Evolutionary conservation across 352 stramenopile species (phyloP), one percentile per base, ranked within the genome.

Genomic region (Globisporangium rhizosaccharum): DNA sequence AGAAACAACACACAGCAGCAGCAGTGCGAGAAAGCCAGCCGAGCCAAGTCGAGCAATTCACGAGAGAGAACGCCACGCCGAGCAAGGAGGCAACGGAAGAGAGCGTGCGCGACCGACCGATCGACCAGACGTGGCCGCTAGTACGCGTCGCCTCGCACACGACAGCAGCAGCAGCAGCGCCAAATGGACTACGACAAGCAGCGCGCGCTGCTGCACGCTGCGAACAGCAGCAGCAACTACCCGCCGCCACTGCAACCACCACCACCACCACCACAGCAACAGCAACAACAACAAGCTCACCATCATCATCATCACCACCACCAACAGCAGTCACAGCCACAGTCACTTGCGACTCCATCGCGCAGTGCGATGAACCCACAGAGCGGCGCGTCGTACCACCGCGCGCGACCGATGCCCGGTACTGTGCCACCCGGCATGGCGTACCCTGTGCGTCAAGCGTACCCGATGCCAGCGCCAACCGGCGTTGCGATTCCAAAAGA

Each of bases 151-250:
- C 36, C 33, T 18, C 1, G 11, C 25, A 15, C 47, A 23, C 47
- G 23, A n/a, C 37, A 25, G 33, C 18, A 14, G 25, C 14, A 7
- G 20, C 20, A 6, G 45, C n/a, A 18, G 11, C 10, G 39, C 20
- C 33, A 46, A 12, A 65, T 65, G 59, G 59, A 65, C 59, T 59
- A 65, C 59, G 59, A 65, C 46, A 65, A 65, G 46, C 59, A 65
- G 52, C 59, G 59, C 46, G 51, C 51, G 36, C 53, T 65, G n/a
- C 53, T 59, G 25, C 51, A 56, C 46, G 45, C 57, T 7, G 23
- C 50, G 12, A 63, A 51, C n/a, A 59, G n/a, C 36, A 53, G 53
- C 47, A 42, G 23, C 47, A 50, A 53, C 20, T 33, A 52, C n/a
- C 30, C 46, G 20, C 54, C 46, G 20, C 42, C 41, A 12, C 33